Conservation (phyloP, 1,139 yeast genomes). For the Pichia sp. region DNA sequence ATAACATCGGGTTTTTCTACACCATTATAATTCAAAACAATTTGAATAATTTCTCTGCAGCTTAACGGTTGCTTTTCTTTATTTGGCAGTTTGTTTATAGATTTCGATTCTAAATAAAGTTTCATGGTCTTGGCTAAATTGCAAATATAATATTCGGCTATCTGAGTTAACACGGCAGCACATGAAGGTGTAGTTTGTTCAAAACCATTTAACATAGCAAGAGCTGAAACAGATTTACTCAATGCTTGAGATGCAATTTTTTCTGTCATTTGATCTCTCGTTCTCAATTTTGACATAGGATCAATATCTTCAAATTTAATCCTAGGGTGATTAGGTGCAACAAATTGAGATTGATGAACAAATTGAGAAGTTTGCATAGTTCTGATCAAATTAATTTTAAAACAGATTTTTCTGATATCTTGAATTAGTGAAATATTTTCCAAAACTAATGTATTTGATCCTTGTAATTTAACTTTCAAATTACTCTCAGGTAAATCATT, state of each 20-base stretch:
- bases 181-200: conserved; percentile 79
- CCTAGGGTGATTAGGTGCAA: conserved; percentile 59
- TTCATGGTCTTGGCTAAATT: conserved; percentile 70
- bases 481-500: conserved; percentile 36
- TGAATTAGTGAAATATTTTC: conserved; percentile 75
- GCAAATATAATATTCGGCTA: conserved; percentile 73
- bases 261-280: conserved; percentile 53
- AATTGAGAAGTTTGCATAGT: conserved; percentile 85
- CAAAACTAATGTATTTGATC: conserved; percentile 55
- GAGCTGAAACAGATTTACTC: conserved; percentile 64
- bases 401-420: conserved; percentile 79
- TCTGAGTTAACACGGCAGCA: conserved; percentile 69
- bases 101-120: conserved; percentile 59
- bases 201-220: conserved; percentile 91
- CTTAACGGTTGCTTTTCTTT: conserved; percentile 33
- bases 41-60: conserved; percentile 45
- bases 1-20: conserved; percentile 72
- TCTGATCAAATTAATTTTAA: conserved; percentile 79
- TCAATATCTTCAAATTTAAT: conserved; percentile 70
- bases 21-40: conserved; percentile 78
- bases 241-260: conserved; percentile 61
- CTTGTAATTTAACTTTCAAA: conserved; percentile 39
- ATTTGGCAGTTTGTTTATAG: conserved; percentile 37
- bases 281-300: conserved; percentile 64
- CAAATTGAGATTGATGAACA: conserved; percentile 68